Base-by-base conservation (phyloP, 2,329 filamentous ascomycete species). In the Dothideomycetes sp. region DNA sequence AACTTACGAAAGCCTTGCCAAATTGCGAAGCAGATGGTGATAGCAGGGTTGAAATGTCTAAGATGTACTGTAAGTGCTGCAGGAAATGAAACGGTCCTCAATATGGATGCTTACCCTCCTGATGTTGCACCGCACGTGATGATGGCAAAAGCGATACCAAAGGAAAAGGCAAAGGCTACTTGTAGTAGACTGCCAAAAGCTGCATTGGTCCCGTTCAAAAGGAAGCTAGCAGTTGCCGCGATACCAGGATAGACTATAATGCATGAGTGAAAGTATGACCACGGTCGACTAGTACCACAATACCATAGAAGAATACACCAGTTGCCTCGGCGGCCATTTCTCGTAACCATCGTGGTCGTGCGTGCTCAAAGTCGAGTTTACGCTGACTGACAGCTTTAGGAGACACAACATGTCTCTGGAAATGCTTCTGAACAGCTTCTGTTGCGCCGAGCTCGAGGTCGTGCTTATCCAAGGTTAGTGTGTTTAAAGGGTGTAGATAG, bases 1-100 rank as follows among this genome's bases (percentile, higher is more conserved):
- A n/a, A n/a, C 69, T 72, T 1, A 72, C n/a, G 73, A 47, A 77
- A 77, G 3, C 69, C 73, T 57, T 75, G 69, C 70, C 69, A 78
- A 30, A 55, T 48, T 10, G 59, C 58, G 42, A 62, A 60, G 46
- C 56, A 60, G 41, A 64, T 53, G 3, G 60, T 61, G 22, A 64
- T 58, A 33, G 59, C 57, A 11, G 39, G 40, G 18, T 44, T 46
- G 45, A 57, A 51, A 64, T 56, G 51, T 4, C 51, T 48, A 35
- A 10, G 16, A 11, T 2, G 8, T n/a, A 29, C 19, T 17, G 33
- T 19, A 34, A 22, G 31, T 29, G 17, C 19, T 29, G 4, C 5
- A 9, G 17, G 3, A 18, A 15, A 9, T 17, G 22, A 12, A 9
- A 3, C 10, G 3, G 8, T 12, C 9, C 37, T 19, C 15, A 31